Conservation (phyloP, 2,329 filamentous ascomycete genomes). For the Fusarium subglutinans region DNA sequence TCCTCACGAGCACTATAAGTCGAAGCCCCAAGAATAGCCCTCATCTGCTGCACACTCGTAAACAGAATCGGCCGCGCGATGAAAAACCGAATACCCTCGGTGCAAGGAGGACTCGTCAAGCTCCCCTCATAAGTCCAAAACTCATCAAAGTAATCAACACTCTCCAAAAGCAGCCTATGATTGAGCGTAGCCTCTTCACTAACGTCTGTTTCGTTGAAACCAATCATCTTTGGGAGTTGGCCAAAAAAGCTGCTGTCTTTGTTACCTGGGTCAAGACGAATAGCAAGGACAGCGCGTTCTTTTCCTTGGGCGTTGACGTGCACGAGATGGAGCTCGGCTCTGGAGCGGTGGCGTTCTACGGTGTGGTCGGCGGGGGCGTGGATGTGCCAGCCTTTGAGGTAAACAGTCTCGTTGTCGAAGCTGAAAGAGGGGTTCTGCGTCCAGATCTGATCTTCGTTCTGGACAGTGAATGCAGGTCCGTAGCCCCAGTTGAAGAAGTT, state of each 20-base stretch:
- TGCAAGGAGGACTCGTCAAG: constrained; percentile 33
- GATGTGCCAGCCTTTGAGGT: constrained; percentile 35
- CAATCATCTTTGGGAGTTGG: constrained; percentile 16
- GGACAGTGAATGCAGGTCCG: constrained; percentile 26
- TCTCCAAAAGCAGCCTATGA: constrained; percentile 15
- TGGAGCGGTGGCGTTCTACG: constrained; percentile 31
- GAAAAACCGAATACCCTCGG: constrained; percentile 29
- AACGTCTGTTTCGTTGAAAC: constrained; percentile 21
- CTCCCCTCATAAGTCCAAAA: constrained; percentile 37
- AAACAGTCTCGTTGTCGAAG: constrained; percentile 34
- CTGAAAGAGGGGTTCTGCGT: constrained; percentile 19
- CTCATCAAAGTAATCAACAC: constrained; percentile 26
- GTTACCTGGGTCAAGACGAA: constrained; percentile 29
- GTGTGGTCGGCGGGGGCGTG: constrained; percentile 33
- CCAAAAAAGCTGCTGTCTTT: constrained; percentile 12
- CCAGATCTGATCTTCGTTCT: constrained; percentile 22
- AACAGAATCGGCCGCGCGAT: constrained; percentile 29
- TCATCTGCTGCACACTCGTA: constrained; percentile 32
- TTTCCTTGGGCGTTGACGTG: constrained; percentile 28
- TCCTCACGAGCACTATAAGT: constrained; percentile 30
- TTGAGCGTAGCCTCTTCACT: background rate
- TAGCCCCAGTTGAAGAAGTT: constrained; percentile 37
- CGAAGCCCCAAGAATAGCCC: constrained; percentile 27
- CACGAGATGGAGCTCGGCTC: constrained; percentile 33
- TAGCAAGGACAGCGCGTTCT: constrained; percentile 22